Conservation (phyloP, 75 land plant genomes). For the Adiantum capillusveneris region DNA sequence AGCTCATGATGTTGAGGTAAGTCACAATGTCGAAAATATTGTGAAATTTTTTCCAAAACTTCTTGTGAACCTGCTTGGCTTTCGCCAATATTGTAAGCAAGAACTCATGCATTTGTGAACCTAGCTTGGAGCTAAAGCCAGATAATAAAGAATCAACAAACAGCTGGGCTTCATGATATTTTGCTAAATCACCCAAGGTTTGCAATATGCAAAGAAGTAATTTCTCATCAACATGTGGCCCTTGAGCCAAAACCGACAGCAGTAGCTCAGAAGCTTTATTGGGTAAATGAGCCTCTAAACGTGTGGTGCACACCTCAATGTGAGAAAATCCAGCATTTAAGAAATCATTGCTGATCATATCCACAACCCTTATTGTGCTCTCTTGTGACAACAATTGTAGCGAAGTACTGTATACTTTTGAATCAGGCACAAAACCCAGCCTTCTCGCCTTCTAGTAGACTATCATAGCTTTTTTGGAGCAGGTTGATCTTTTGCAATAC, state of each 20-base stretch:
- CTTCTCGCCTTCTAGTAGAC: constrained; percentile 41
- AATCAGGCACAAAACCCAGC: constrained; percentile 56
- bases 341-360: constrained; percentile 41
- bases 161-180: constrained; percentile 34
- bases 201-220: constrained; percentile 36
- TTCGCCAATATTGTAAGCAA: constrained; percentile 44
- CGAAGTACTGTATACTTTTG: constrained; percentile 30
- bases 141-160: constrained; percentile 27
- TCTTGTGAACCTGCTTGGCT: constrained; percentile 27
- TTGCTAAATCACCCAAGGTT: constrained; percentile 31
- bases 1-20: no score
- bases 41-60: no score
- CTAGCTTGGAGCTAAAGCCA: constrained; percentile 24
- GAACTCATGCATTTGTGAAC: constrained; percentile 28
- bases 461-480: constrained; percentile 36
- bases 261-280: constrained; percentile 44
- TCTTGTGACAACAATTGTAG: constrained; percentile 27
- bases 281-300: constrained; percentile 47
- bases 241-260: constrained; percentile 33
- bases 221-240: constrained; percentile 24
- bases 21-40: no score
- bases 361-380: constrained; percentile 30
- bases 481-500: constrained; percentile 47
- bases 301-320: constrained; percentile 31
- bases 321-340: constrained; percentile 25